Percentiles rank a stretch among this genome's conserved stretches.
These are phyloP conservation scores for Eudorina sp. DNA, from an alignment of 139 green algal genomes.

Conservation along the genomic window DNA sequence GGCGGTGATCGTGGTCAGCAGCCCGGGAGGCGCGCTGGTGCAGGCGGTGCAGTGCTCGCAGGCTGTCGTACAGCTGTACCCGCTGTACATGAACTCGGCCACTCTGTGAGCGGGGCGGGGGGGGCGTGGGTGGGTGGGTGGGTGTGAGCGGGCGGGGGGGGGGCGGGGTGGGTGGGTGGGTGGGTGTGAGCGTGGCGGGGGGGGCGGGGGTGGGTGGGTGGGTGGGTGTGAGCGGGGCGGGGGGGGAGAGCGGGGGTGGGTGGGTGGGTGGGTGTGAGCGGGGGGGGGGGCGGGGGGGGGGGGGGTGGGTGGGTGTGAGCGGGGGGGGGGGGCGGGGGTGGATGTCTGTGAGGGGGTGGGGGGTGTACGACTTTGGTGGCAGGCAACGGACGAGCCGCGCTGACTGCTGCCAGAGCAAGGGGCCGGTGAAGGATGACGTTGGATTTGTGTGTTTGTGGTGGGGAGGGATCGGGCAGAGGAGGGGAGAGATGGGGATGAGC, in stretches of 20 bases:
- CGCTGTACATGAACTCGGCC: not conserved
- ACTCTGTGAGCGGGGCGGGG: not conserved
- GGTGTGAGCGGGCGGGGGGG: not conserved
- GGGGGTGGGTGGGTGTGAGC: not conserved
- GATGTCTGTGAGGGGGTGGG: no score
- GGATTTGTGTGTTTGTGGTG: no score
- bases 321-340: no score
- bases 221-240: not conserved
- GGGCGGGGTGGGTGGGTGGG: not conserved
- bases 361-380: no score
- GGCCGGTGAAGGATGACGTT: no score
- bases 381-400: no score
- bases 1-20: not conserved
- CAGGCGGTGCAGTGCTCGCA: constrained; percentile 36
- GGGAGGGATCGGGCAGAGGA: no score
- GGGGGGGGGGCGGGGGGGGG: no score
- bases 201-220: not conserved
- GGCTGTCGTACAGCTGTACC: constrained; percentile 33
- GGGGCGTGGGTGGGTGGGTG: not conserved
- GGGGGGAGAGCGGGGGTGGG: no score
- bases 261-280: not conserved
- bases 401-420: no score
- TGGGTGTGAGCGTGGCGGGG: not conserved
- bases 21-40: not conserved
- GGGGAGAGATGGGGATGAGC: no score